Base-by-base conservation (phyloP, 2,329 filamentous ascomycete genomes). In the Trichoderma sp. region DNA sequence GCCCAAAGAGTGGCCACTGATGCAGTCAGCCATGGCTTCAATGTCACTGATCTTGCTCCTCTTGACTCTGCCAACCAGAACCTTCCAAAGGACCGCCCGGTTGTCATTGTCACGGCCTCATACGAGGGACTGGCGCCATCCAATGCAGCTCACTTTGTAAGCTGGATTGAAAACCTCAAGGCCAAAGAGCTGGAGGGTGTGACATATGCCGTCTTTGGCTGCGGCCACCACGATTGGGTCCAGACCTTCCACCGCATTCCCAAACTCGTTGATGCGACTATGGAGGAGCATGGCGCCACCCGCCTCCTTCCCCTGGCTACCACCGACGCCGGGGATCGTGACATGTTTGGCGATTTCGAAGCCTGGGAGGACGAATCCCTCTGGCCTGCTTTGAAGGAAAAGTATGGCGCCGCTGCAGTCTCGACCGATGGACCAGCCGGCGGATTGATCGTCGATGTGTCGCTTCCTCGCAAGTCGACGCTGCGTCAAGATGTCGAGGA, bases 91-190 rank as follows among this genome's bases (percentile, higher is more conserved):
- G 82, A 86, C 29, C 82, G 84, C 7, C 90, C 90, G 0, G 83
- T 91, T 0, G 80, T 92, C 27, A 83, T 93, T 58, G 83, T 94
- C 70, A 89, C 88, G 0, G 85, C 91, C 0, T 89, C 87, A 1
- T 94, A 93, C 71, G 91, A 94, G 73, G 91, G 91, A 0, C 84
- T 91, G 65, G 89, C 91, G 0, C 87, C 90, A 0, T 89, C 92
- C 69, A 93, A 94, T 70, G 91, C 91, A 0, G 83, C 80, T 0
- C 83, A 87, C 58, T 93, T 93, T 72, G 84, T 89, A 27, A 80
- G 83, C 19, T 93, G 91, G 91, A 76, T 93, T 6, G 82, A 87
- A 70, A 80, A 73, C 13, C 78, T 86, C 12, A 80, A 84, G 66
- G 82, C 79, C 9, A 78, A 84, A 4, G 80, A 84, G 60, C 75